A percentile compares a stretch with the other conserved stretches of the same genome.
Evolutionary conservation across 352 stramenopile genomes (phyloP).

Genomic region (Peronospora tabacina): DNA sequence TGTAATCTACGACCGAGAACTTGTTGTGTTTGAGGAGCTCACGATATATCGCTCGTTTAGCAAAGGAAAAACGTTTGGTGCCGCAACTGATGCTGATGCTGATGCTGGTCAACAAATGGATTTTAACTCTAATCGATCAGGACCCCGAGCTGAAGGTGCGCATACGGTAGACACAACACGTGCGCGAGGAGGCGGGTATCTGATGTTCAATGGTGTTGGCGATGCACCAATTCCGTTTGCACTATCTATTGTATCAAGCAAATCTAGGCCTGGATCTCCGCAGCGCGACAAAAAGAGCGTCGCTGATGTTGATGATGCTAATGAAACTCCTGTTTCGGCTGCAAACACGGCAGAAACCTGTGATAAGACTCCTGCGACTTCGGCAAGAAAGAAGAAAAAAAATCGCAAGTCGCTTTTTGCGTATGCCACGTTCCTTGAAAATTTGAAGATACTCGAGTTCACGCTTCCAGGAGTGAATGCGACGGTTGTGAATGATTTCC

Average conservation of each 20-base stretch:
- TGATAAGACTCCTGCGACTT: conserved; percentile 6
- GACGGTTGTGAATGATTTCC: conserved; percentile 81
- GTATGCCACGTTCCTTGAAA: conserved; percentile 35
- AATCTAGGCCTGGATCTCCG: conserved; percentile 7
- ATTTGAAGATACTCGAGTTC: conserved; percentile 74
- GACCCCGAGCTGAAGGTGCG: conserved; percentile 30
- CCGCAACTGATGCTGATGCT: conserved; percentile 10
- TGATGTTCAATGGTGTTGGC: conserved; percentile 84
- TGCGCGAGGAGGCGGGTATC: conserved; percentile 62
- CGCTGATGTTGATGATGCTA: conserved; percentile 5
- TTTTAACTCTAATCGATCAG: conserved; percentile 34
- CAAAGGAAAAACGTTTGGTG: conserved; percentile 43
- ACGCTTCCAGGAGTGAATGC: conserved; percentile 67
- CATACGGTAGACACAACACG: conserved; percentile 34
- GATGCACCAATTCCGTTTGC: conserved; percentile 76
- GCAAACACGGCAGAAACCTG: neutral
- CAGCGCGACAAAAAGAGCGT: conserved; percentile 9
- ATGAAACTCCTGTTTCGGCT: conserved; percentile 1
- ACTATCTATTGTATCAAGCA: conserved; percentile 49
- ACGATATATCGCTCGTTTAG: conserved; percentile 76
- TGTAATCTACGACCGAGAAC: conserved; percentile 65
- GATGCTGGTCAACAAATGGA: conserved; percentile 32
- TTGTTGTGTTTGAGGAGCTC: conserved; percentile 73
- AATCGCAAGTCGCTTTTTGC: conserved; percentile 21
- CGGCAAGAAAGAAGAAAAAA: conserved; percentile 14